Evolutionary conservation across 164 flowering plant species (phyloP).

Genomic region (Chloranthus sessilifolius): DNA sequence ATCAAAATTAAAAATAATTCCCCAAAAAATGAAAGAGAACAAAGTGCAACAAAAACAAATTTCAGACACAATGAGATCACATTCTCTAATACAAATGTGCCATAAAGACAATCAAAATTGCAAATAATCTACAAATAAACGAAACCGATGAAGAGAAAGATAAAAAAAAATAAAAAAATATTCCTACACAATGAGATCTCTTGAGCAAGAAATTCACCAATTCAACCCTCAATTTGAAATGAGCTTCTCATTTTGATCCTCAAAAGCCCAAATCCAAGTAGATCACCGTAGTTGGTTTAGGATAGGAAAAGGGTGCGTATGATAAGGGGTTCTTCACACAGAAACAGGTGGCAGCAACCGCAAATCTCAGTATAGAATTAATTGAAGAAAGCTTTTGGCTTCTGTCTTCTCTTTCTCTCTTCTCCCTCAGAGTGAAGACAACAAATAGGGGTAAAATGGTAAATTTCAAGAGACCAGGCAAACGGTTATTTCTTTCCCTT

Average conservation of each 20-base stretch:
- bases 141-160: constrained; percentile 13
- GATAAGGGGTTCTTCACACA: constrained; percentile 14
- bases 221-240: constrained; percentile 18
- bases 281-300: constrained; percentile 23
- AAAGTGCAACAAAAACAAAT: too few relatives aligned
- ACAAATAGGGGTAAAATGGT: constrained; percentile 22
- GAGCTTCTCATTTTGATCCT: constrained; percentile 20
- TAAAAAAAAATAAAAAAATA: constrained; percentile 20
- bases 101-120: not conserved
- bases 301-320: constrained; percentile 25
- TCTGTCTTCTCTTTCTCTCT: constrained; percentile 32
- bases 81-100: constrained; percentile 42
- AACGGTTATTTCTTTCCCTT: not conserved
- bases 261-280: constrained; percentile 29
- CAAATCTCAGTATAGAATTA: too few relatives aligned
- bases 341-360: not conserved
- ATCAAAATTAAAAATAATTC: too few relatives aligned
- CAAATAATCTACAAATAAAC: constrained; percentile 12
- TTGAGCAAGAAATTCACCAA: constrained; percentile 15
- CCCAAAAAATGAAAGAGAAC: too few relatives aligned
- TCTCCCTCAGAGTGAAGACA: constrained; percentile 20
- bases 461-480: not conserved
- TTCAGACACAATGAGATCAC: too few relatives aligned
- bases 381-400: too few relatives aligned
- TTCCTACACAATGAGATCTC: constrained; percentile 48